Evolutionary conservation across 257 asterid genomes (phyloP).

Genomic region (Nicotiana noctiflora): DNA sequence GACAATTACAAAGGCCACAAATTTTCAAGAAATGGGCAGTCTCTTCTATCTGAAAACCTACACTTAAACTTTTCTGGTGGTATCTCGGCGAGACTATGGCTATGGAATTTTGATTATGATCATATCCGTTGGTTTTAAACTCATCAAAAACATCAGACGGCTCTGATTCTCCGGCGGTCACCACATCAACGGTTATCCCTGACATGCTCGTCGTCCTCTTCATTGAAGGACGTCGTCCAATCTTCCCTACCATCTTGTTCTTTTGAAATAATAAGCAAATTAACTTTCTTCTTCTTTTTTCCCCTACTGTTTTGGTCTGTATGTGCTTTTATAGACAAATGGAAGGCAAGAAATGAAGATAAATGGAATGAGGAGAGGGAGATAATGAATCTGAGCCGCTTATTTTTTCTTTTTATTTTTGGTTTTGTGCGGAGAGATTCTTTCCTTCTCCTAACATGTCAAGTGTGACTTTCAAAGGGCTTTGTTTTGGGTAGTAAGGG

Average conservation of each 20-base stretch:
- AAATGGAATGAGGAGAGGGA: background rate
- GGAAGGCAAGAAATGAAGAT: background rate
- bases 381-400: too few relatives aligned
- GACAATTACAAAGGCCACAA: slow-evolving; percentile 55
- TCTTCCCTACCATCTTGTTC: slow-evolving; percentile 41
- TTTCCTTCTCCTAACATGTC: too few relatives aligned
- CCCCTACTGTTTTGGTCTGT: too few relatives aligned
- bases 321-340: background rate
- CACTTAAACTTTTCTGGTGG: slow-evolving; percentile 7
- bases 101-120: slow-evolving; percentile 5
- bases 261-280: background rate
- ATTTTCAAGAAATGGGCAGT: slow-evolving; percentile 37
- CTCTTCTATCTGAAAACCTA: slow-evolving; percentile 11
- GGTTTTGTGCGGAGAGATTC: too few relatives aligned
- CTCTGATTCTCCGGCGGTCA: slow-evolving; percentile 15
- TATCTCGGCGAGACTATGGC: slow-evolving; percentile 34
- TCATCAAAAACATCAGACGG: slow-evolving; percentile 20
- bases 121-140: background rate
- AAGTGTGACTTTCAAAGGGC: too few relatives aligned
- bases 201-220: slow-evolving; percentile 38
- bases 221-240: slow-evolving; percentile 24
- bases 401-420: too few relatives aligned
- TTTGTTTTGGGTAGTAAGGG: too few relatives aligned
- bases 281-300: too few relatives aligned
- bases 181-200: slow-evolving; percentile 25